phyloP scores from a whole-genome alignment of 495 filamentous ascomycete genomes.

The Aspergillus panamensis region DNA sequence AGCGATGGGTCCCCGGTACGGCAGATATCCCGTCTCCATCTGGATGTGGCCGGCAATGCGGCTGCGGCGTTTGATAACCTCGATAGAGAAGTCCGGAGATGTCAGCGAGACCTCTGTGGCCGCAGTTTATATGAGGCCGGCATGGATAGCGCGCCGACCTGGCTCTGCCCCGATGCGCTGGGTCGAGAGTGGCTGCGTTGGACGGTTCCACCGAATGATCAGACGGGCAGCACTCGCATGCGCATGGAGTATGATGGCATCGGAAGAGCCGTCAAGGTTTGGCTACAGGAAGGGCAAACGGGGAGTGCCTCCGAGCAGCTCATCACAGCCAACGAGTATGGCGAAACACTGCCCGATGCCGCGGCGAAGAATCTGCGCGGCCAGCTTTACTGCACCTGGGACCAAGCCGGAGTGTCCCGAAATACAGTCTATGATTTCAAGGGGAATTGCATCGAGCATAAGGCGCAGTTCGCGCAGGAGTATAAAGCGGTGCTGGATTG shows the following conservation, averaged over 20 bases:
- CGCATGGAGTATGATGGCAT: neutral
- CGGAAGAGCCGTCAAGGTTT: neutral
- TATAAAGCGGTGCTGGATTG: constrained; percentile 28
- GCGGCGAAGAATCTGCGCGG: constrained; percentile 9
- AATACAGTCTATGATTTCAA: constrained; percentile 26
- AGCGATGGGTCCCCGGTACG: neutral
- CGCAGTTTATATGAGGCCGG: neutral
- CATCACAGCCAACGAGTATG: neutral
- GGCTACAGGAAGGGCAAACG: neutral
- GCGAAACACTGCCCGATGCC: neutral
- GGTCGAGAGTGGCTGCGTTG: neutral
- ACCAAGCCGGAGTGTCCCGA: constrained; percentile 23
- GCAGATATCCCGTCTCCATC: neutral
- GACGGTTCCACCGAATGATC: neutral
- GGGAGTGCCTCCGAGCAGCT: neutral
- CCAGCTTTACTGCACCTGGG: constrained; percentile 9
- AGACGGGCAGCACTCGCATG: neutral
- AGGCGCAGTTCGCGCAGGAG: constrained; percentile 9
- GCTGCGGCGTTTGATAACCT: constrained; percentile 22
- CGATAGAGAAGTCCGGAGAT: constrained; percentile 7
- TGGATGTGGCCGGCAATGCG: constrained; percentile 25
- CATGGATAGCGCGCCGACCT: neutral
- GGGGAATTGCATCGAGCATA: constrained; percentile 13
- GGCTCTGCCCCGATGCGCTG: neutral
- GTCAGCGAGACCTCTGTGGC: neutral